Conservation (phyloP, 768 basidiomycete species). For the Amanita thiersii region DNA sequence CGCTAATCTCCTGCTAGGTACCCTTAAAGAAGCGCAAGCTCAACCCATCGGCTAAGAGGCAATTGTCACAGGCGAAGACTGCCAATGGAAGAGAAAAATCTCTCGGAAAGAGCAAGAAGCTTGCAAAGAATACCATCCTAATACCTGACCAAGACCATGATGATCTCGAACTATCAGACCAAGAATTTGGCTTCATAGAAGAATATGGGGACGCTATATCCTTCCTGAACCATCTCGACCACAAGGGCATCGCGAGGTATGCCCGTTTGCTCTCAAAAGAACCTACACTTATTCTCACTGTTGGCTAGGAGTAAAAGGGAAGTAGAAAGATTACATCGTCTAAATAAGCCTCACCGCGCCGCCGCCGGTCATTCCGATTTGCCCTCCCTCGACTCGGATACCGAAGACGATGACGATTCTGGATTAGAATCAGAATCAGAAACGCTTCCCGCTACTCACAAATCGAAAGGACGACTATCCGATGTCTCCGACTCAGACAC, state of each 20-base stretch:
- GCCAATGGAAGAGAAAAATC: slow-evolving; percentile 17
- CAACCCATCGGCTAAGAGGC: slow-evolving; percentile 19
- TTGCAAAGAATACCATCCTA: slow-evolving; percentile 49
- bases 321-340: slow-evolving; percentile 58
- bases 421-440: slow-evolving; percentile 15
- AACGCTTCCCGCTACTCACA: not conserved
- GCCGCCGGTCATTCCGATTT: slow-evolving; percentile 45
- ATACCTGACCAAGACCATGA: slow-evolving; percentile 50
- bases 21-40: slow-evolving; percentile 60
- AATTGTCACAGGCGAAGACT: slow-evolving; percentile 13
- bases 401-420: slow-evolving; percentile 16
- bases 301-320: slow-evolving; percentile 77
- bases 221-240: slow-evolving; percentile 70
- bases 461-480: slow-evolving; percentile 15
- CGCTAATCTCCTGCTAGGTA: slow-evolving; percentile 17
- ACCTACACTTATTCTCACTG: not conserved
- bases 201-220: slow-evolving; percentile 53
- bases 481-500: slow-evolving; percentile 42
- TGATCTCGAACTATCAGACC: slow-evolving; percentile 55
- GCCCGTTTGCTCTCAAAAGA: slow-evolving; percentile 13
- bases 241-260: slow-evolving; percentile 74
- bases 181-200: slow-evolving; percentile 58
- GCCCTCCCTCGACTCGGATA: slow-evolving; percentile 61
- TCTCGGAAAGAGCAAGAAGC: slow-evolving; percentile 42
- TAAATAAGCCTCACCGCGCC: slow-evolving; percentile 49